Evolutionary conservation across 768 basidiomycete genomes (phyloP).

Genomic region (Suillus occidentalis): DNA sequence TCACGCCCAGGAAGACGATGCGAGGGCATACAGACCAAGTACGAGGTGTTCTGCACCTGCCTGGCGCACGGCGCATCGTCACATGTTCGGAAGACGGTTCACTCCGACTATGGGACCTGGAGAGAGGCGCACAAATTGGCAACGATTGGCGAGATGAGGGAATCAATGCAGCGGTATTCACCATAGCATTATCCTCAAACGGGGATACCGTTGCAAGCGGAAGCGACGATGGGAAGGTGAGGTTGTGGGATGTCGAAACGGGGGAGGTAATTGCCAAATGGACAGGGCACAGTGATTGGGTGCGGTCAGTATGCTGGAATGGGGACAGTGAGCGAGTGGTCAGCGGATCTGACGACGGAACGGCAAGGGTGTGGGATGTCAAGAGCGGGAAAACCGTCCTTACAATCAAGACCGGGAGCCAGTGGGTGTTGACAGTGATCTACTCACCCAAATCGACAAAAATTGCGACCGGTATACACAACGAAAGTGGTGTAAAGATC

Average conservation of each 20-base stretch:
- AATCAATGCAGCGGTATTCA: not conserved
- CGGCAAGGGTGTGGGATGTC: conserved; percentile 4
- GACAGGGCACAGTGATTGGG: not conserved
- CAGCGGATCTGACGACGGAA: conserved; percentile 14
- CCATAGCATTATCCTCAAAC: not conserved
- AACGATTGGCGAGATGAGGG: not conserved
- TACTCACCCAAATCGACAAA: not conserved
- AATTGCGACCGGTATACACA: not conserved
- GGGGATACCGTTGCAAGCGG: not conserved
- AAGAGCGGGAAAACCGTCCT: conserved; percentile 25
- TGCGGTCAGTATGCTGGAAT: not conserved
- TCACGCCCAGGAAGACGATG: not conserved
- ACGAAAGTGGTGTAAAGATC: not conserved
- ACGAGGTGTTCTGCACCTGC: not conserved
- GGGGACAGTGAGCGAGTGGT: conserved; percentile 14
- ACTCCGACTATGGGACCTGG: not conserved
- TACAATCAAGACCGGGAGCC: not conserved
- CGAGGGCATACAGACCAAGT: not conserved
- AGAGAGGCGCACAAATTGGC: not conserved
- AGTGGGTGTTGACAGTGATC: not conserved
- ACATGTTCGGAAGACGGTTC: not conserved
- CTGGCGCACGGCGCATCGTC: not conserved
- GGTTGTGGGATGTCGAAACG: not conserved
- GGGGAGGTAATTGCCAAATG: not conserved
- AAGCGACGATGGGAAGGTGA: not conserved